Conservation (phyloP, 495 filamentous ascomycete species). For the Durotheca rogersii region DNA sequence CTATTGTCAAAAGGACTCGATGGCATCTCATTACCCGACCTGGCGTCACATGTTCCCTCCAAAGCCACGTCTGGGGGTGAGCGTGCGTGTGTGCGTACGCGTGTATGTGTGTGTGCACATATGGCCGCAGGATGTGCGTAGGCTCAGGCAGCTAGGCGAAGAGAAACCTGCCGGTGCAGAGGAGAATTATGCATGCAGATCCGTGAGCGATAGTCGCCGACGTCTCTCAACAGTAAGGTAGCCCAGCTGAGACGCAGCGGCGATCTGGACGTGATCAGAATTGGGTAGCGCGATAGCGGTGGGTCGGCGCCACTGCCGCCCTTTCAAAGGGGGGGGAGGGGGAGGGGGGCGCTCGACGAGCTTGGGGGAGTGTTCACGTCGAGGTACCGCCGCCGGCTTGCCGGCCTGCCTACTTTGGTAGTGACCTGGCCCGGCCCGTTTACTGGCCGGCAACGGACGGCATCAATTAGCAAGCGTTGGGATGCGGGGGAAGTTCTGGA, state of each 20-base stretch:
- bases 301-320: neutral
- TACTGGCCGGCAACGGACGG: too few relatives aligned
- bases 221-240: conserved; percentile 1
- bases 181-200: conserved; percentile 10
- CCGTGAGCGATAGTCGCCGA: conserved; percentile 7
- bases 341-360: too few relatives aligned
- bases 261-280: neutral
- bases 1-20: neutral
- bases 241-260: conserved; percentile 15
- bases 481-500: too few relatives aligned
- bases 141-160: neutral
- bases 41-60: neutral
- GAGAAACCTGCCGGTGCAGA: neutral
- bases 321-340: too few relatives aligned
- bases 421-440: conserved; percentile 22
- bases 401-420: conserved; percentile 16
- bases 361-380: conserved; percentile 20
- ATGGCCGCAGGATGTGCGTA: too few relatives aligned
- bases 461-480: too few relatives aligned
- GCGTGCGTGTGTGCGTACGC: too few relatives aligned
- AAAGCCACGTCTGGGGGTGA: too few relatives aligned
- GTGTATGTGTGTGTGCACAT: too few relatives aligned
- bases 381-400: conserved; percentile 15
- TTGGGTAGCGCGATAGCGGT: conserved; percentile 13
- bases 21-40: neutral